A percentile compares a stretch with the other conserved stretches of the same genome.
phyloP scores from a whole-genome alignment of 208 protist genomes.

The Hexamita inflata region DNA sequence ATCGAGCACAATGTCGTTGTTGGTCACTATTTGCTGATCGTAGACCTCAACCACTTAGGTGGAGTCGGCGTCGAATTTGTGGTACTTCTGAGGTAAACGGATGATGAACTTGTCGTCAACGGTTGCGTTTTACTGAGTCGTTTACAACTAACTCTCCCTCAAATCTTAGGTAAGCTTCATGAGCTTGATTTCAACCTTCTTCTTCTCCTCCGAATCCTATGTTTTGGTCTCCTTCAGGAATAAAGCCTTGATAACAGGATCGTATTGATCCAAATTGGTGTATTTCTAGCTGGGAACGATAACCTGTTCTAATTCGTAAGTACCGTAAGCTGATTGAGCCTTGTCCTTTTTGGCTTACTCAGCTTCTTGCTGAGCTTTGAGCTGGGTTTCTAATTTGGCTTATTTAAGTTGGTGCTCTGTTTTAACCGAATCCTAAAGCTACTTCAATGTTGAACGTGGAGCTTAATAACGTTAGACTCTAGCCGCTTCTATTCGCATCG shows the following conservation, averaged over 20 bases:
- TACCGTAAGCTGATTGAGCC: neutral
- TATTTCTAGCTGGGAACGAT: too few species aligned
- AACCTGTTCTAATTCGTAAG: too few species aligned
- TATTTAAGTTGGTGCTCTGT: neutral
- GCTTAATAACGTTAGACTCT: neutral
- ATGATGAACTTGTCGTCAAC: neutral
- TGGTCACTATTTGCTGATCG: neutral
- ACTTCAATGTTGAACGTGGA: neutral
- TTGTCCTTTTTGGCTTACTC: neutral
- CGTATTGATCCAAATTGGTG: too few species aligned
- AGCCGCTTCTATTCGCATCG: neutral
- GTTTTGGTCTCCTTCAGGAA: neutral
- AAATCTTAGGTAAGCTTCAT: neutral
- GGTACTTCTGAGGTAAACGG: neutral
- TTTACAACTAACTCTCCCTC: neutral
- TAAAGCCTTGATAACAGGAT: neutral
- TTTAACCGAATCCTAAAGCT: neutral
- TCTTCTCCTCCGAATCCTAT: neutral
- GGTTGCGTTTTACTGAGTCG: neutral
- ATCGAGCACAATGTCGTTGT: neutral
- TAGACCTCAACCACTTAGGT: neutral
- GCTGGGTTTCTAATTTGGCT: neutral
- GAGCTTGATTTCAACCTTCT: neutral
- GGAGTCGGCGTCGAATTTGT: neutral
- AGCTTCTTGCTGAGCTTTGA: neutral